phyloP scores from a whole-genome alignment of 2,329 filamentous ascomycete genomes.

The Didymella exigua region DNA sequence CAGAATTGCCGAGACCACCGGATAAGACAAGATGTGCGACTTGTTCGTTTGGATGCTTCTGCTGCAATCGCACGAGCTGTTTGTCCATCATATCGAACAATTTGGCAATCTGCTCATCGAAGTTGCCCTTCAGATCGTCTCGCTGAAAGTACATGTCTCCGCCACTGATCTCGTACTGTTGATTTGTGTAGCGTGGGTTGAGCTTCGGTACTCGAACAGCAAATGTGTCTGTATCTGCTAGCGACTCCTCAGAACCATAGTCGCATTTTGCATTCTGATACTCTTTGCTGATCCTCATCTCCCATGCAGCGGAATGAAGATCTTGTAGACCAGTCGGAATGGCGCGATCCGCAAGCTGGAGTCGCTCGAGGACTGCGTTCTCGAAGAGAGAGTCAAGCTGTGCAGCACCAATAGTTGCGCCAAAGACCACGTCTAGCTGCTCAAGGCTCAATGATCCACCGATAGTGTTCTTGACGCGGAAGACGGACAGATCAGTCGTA shows the following conservation, averaged over 20 bases:
- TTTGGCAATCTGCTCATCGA: constrained; percentile 27
- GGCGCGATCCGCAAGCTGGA: constrained; percentile 27
- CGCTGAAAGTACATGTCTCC: constrained; percentile 33
- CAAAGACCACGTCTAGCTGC: constrained; percentile 48
- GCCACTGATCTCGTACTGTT: constrained; percentile 22
- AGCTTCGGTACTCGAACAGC: constrained; percentile 40
- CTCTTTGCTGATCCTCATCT: constrained; percentile 45
- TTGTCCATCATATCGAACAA: constrained; percentile 42
- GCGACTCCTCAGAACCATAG: constrained; percentile 38
- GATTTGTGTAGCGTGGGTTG: constrained; percentile 21
- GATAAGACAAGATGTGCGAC: constrained; percentile 46
- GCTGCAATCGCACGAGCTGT: constrained; percentile 29
- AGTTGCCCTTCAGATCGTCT: constrained; percentile 28
- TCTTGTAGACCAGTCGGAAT: constrained; percentile 22
- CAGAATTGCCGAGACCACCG: constrained; percentile 51
- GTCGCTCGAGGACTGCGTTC: constrained; percentile 27
- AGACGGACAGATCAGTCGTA: constrained; percentile 51
- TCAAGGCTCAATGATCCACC: constrained; percentile 25
- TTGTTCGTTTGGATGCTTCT: constrained; percentile 38
- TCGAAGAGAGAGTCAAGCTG: constrained; percentile 36
- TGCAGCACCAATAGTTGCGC: constrained; percentile 44
- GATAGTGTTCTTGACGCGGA: constrained; percentile 37
- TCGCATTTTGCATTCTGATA: constrained; percentile 46
- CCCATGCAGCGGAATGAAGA: constrained; percentile 26
- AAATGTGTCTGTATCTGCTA: constrained; percentile 35